Percentiles rank a stretch among this genome's conserved stretches.
These are phyloP conservation scores for Xylaria sp. DNA, from an alignment of 2,329 filamentous ascomycete genomes.

Conservation along the genomic window DNA sequence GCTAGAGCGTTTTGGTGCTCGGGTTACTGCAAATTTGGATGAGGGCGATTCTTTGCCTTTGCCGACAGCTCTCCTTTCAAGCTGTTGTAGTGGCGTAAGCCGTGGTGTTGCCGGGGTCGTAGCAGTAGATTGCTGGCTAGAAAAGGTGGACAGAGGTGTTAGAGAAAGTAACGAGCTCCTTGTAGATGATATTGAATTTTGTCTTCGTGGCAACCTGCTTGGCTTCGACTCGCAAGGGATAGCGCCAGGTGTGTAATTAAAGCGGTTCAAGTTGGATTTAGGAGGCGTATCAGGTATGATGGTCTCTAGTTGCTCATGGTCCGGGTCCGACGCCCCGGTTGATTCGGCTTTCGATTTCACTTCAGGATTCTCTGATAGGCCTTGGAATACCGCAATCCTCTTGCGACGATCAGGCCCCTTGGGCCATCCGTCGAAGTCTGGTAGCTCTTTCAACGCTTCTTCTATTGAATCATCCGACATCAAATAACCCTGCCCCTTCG, in stretches of 20 bases:
- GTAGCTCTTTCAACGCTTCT: slow-evolving; percentile 57
- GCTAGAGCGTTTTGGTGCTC: slow-evolving; percentile 32
- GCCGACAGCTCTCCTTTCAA: slow-evolving; percentile 54
- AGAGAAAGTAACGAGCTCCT: slow-evolving; percentile 34
- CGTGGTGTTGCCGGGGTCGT: slow-evolving; percentile 49
- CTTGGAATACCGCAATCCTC: slow-evolving; percentile 53
- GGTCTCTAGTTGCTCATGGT: background rate
- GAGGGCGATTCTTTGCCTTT: slow-evolving; percentile 39
- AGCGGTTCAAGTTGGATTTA: slow-evolving; percentile 42
- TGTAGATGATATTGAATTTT: slow-evolving; percentile 33
- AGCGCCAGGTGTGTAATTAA: slow-evolving; percentile 35
- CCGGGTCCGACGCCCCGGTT: background rate
- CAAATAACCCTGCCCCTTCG: slow-evolving; percentile 50
- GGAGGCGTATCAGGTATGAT: slow-evolving; percentile 36
- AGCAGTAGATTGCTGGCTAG: slow-evolving; percentile 49
- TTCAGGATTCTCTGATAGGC: slow-evolving; percentile 35
- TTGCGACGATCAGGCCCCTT: slow-evolving; percentile 44
- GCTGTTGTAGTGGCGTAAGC: slow-evolving; percentile 60
- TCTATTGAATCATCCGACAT: slow-evolving; percentile 65
- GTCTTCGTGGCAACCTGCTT: slow-evolving; percentile 20
- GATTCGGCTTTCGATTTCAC: slow-evolving; percentile 26
- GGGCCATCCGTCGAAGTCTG: slow-evolving; percentile 58
- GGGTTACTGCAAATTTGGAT: slow-evolving; percentile 31
- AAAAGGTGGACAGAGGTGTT: slow-evolving; percentile 48
- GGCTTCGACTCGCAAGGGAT: slow-evolving; percentile 20